Conservation (phyloP, 768 basidiomycete species). For the Mycena latifolia region DNA sequence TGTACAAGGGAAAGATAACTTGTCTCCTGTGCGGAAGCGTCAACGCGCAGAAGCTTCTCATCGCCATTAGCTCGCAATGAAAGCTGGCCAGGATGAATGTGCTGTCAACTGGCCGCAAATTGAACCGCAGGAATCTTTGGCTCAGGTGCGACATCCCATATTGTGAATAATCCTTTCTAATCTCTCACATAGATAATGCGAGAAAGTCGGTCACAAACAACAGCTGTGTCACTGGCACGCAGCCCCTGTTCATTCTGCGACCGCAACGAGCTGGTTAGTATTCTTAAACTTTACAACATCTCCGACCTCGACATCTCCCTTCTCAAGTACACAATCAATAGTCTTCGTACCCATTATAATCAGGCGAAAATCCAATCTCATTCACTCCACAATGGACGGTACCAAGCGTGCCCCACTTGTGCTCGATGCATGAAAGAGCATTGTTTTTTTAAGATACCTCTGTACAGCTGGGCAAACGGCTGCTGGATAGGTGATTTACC, state of each 20-base stretch:
- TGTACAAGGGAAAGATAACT: no score
- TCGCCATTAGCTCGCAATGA: no score
- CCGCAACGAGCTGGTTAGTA: neutral
- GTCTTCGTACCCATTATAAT: neutral
- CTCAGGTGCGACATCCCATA: conserved; percentile 2
- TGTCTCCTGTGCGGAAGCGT: no score
- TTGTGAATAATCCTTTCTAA: neutral
- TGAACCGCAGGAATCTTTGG: conserved; percentile 1
- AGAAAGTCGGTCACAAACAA: neutral
- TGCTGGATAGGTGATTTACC: neutral
- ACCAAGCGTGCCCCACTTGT: no score
- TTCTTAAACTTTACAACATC: neutral
- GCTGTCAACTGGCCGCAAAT: conserved; percentile 23
- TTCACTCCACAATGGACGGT: no score
- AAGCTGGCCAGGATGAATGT: no score
- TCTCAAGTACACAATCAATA: neutral
- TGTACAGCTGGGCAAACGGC: conserved; percentile 1
- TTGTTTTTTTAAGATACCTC: neutral
- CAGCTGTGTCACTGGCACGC: neutral
- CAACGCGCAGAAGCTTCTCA: no score
- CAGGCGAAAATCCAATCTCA: no score
- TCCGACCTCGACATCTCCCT: conserved; percentile 2
- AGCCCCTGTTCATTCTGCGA: neutral
- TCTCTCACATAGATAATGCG: neutral
- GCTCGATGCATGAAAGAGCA: neutral